Evolutionary conservation across 1,139 yeast genomes (phyloP), one percentile per base, ranked within the genome.

Genomic region (Yamadazyma diospyri): DNA sequence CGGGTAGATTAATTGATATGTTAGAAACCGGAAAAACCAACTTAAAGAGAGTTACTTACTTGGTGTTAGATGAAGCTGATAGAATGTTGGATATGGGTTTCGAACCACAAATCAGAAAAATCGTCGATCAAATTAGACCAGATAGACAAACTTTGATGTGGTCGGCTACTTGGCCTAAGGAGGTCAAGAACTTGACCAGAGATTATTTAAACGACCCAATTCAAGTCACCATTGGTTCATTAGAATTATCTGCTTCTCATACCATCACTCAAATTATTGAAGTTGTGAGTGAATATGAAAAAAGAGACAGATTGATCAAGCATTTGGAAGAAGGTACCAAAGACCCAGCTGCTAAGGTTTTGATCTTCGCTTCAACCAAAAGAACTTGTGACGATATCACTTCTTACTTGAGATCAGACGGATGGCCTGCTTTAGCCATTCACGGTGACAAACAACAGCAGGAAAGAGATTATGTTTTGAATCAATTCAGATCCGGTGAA

Each of bases 121-220:
- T 87, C 61, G 87, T 88, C 48, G 95, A 86, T 54, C 95, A 86
- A 72, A 87, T 87, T 57, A 81, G 96, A 69, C 96, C 96, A 42
- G 96, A 88, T 61, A 84, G 96, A 69, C 98, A 92, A 72, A 92
- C 98, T 41, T 76, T 92, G 57, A 86, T 92, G 97, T 92, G 97
- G 97, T 88, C 97, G 46, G 98, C 98, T 49, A 92, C 98, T 36
- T 92, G 98, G 98, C 98, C 98, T 55, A 88, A 88, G 75, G 95
- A 87, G 64, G 97, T 92, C 44, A 94, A 89, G 72, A 72, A 79
- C 48, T 76, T 92, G 57, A 94, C 97, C 46, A 76, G 82, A 54
- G 98, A 92, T 63, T 92, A 87, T 65, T 74, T 89, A 61, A 68
- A 77, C 42, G 96, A 92, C 58, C 94, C 92, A 53, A 89, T 92